These are phyloP conservation scores for Phytophthora colocasiae DNA, from an alignment of 352 stramenopile genomes.

Conservation along the genomic window DNA sequence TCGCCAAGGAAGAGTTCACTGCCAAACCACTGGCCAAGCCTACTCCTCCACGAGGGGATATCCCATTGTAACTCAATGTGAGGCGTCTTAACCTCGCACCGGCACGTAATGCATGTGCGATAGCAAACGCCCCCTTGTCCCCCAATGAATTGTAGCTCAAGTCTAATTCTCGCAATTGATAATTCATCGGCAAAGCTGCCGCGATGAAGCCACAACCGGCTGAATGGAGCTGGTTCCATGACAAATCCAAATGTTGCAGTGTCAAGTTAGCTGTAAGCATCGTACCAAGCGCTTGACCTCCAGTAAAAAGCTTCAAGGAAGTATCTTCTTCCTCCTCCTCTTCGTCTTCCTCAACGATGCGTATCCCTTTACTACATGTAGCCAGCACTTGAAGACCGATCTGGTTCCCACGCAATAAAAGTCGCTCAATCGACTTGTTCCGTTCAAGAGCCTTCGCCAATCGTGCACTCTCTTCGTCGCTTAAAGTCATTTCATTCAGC, in stretches of 20 bases:
- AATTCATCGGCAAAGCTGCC: conserved; percentile 63
- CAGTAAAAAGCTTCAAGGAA: conserved; percentile 38
- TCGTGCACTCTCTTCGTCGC: conserved; percentile 71
- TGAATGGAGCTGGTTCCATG: conserved; percentile 83
- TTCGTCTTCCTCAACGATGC: conserved; percentile 8
- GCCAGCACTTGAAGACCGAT: conserved; percentile 65
- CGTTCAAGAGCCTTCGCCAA: conserved; percentile 76
- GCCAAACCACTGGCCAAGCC: conserved; percentile 63
- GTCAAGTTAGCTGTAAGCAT: conserved; percentile 87
- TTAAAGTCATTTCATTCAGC: conserved; percentile 63
- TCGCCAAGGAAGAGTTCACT: conserved; percentile 53
- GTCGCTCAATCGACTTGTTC: conserved; percentile 74
- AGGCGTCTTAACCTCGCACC: conserved; percentile 55
- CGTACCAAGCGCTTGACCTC: conserved; percentile 74
- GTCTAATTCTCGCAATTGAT: conserved; percentile 66
- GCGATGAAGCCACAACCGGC: conserved; percentile 50
- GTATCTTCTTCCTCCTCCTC: conserved; percentile 31
- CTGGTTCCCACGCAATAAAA: conserved; percentile 75
- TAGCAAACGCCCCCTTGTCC: conserved; percentile 59
- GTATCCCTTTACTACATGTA: not conserved
- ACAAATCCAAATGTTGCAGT: conserved; percentile 78
- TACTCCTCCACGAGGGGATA: conserved; percentile 57
- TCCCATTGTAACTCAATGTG: conserved; percentile 72
- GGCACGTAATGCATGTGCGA: conserved; percentile 62
- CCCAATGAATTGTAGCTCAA: conserved; percentile 73